Base-by-base conservation (phyloP, 108 stramenopile species). In the Schizochytrium sp. region DNA sequence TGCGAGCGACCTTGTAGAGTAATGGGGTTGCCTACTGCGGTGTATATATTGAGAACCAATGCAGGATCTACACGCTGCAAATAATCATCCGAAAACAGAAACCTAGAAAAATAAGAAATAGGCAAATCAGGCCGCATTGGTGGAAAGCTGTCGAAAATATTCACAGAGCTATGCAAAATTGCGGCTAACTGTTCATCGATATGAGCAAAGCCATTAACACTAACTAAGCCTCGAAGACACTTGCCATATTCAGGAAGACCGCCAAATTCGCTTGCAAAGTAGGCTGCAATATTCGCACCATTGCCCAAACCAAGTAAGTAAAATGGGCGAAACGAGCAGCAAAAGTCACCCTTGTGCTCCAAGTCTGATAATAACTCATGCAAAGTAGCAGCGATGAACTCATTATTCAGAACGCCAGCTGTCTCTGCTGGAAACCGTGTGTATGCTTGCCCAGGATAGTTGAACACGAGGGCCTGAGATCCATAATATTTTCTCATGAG, bases 1-100 rank as follows among this genome's bases (percentile, higher is more conserved):
- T 72, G 88, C 10, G 89, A 57, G 87, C 93, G 91, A 0, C 94
- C 94, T 53, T 91, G 90, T 3, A 90, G 53, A 4, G 93, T 92
- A 17, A 94, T 92, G 4, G 94, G 92, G 49, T 94, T 94, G 2
- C 92, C 90, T 2, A 94, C 93, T 3, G 94, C 94, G 42, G 92
- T 93, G 72, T 93, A 92, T 10, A 94, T 92, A 57, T 94, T 94
- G 42, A 94, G 90, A 12, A 93, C 94, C 0, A 94, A 88, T 46
- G 90, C 72, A 3, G 90, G 91, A 10, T 92, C 92, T 8, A 94
- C 89, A 57, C 91, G 64, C 40, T 46, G 41, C 2, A 94, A 90
- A 72, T 94, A 94, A 19, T 87, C 92, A 42, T 93, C 94, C 4
- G 91, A 89, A 45, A 94, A 94, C 3, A 94, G 46, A 41, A 93